Base-by-base conservation (phyloP, 352 stramenopile species). In the Globisporangium heterothallicum region DNA sequence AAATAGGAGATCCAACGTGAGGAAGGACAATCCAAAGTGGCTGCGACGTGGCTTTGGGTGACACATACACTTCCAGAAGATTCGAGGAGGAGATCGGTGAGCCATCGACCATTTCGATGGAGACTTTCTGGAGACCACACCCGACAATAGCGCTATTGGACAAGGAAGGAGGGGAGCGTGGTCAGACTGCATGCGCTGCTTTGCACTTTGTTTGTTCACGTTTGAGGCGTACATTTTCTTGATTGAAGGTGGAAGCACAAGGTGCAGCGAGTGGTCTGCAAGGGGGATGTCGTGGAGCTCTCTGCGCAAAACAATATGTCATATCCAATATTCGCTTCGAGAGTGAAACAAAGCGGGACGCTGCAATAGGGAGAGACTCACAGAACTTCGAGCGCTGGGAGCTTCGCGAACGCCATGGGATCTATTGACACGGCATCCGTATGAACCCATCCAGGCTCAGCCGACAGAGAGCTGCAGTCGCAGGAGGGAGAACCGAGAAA, bases 241-340 rank as follows among this genome's bases (percentile, higher is more conserved):
- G 24, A 86, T 66, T 16, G 74, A 72, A 3, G 45, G 4, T 27
- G 74, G 72, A 9, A 86, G 59, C 26, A 77, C 46, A 12, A 86
- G 52, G 16, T 77, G 66, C 14, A 86, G 54, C 14, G 54, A 27
- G 3, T 25, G 49, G 9, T 64, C 48, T 21, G 56, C 61, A 4
- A 86, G 19, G 6, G 70, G 63, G 26, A 86, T 59, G 4, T 74
- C 63, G 18, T 67, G 57, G 16, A 86, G 64, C 10, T 73, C 55
- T 21, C 75, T 86, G 34, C 2, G 12, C 32, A 35, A 38, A 36
- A 6, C 12, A 57, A 54, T 38, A 46, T 9, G 32, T 16, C 5
- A 32, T 60, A n/a, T n/a, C n/a, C n/a, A n/a, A n/a, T n/a, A n/a
- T n/a, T n/a, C n/a, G n/a, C 2, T 49, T 12, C 53, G 26, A 29